These are phyloP conservation scores for Monosporascus sp. DNA, from an alignment of 2,329 filamentous ascomycete species.

Conservation along the genomic window DNA sequence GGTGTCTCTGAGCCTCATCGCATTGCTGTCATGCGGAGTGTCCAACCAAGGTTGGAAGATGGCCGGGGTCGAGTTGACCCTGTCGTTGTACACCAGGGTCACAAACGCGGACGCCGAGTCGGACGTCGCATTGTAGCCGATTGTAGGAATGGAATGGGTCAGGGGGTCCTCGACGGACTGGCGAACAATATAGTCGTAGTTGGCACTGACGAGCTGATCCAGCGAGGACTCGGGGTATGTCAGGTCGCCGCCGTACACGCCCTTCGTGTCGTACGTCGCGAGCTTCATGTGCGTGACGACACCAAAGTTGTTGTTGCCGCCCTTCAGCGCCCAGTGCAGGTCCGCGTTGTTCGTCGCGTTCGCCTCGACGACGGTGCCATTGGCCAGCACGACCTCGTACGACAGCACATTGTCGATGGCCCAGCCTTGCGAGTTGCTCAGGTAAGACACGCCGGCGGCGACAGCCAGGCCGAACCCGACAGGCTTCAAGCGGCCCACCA, in stretches of 20 bases:
- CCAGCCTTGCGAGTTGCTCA: conserved; percentile 2
- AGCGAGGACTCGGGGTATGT: conserved; percentile 3
- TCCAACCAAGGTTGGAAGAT: conserved; percentile 3
- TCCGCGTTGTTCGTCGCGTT: conserved; percentile 1
- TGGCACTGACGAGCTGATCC: neutral
- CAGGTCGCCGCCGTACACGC: conserved; percentile 1
- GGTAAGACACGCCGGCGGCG: conserved; percentile 3
- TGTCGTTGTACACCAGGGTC: conserved; percentile 3
- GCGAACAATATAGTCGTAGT: conserved; percentile 6
- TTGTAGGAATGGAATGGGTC: conserved; percentile 2
- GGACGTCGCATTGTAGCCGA: conserved; percentile 5
- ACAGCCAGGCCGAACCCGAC: conserved; percentile 9
- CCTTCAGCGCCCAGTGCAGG: neutral
- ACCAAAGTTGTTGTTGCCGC: neutral
- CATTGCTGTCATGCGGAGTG: conserved; percentile 1
- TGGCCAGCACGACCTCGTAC: conserved; percentile 7
- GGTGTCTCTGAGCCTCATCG: neutral
- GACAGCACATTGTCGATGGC: conserved; percentile 4
- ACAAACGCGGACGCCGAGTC: conserved; percentile 1
- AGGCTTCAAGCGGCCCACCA: conserved; percentile 6
- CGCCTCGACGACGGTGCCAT: conserved; percentile 4
- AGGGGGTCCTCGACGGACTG: conserved; percentile 3
- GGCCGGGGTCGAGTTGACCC: neutral
- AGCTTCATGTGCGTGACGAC: conserved; percentile 2
- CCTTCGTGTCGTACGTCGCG: neutral